Conservation (phyloP, 352 stramenopile species). For the Thalassiosira hispida region DNA sequence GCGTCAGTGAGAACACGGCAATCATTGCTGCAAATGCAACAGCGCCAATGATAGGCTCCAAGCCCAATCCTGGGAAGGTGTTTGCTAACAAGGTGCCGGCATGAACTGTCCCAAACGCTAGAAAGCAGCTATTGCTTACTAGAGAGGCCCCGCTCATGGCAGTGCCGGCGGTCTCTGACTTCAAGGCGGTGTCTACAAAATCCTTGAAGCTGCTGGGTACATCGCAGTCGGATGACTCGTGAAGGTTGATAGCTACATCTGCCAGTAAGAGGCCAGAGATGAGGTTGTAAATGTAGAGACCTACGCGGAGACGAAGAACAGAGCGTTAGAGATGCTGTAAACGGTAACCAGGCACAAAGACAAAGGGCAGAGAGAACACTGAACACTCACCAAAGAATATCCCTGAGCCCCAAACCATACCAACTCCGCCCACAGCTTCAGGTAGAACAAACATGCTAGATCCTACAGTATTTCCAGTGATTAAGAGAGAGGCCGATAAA, state of each 20-base stretch:
- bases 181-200: conserved; percentile 68
- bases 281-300: conserved; percentile 68
- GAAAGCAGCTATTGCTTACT: conserved; percentile 67
- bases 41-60: conserved; percentile 29
- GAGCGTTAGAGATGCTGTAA: conserved; percentile 13
- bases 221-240: conserved; percentile 63
- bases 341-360: neutral
- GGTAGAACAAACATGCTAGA: conserved; percentile 73
- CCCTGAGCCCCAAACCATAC: conserved; percentile 51
- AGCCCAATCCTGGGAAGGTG: conserved; percentile 16
- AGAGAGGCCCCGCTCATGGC: conserved; percentile 57
- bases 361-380: neutral
- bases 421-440: conserved; percentile 57
- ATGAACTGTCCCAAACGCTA: conserved; percentile 58
- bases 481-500: conserved; percentile 62
- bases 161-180: conserved; percentile 33
- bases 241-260: conserved; percentile 77
- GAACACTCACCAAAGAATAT: conserved; percentile 58
- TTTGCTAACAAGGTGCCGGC: conserved; percentile 38
- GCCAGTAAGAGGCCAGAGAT: conserved; percentile 72
- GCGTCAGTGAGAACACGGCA: conserved; percentile 45
- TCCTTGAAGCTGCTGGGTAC: conserved; percentile 77
- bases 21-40: conserved; percentile 38
- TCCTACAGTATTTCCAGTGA: conserved; percentile 79
- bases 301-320: conserved; percentile 23